A percentile compares a stretch with the other conserved stretches of the same genome.
phyloP scores from a whole-genome alignment of 83 land plant species.

The Picea engelmannii region DNA sequence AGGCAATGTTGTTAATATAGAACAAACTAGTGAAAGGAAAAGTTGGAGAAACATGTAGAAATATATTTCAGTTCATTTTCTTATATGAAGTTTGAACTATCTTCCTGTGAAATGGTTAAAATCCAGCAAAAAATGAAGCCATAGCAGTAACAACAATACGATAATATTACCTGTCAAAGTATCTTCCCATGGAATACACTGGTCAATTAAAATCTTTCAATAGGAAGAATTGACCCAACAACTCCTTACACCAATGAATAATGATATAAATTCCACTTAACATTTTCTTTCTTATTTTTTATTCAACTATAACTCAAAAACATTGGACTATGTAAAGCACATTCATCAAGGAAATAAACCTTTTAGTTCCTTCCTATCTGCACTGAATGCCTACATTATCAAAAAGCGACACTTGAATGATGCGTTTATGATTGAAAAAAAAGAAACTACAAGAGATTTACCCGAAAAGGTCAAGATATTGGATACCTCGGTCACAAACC shows the following conservation, averaged over 20 bases:
- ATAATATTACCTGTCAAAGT: too few relatives aligned
- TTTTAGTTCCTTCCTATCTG: slow-evolving; percentile 64
- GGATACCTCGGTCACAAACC: slow-evolving; percentile 68
- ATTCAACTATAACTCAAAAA: background rate
- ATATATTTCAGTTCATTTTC: background rate
- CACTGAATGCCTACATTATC: slow-evolving; percentile 56
- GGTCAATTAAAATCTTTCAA: too few relatives aligned
- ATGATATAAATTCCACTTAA: background rate
- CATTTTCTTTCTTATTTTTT: background rate
- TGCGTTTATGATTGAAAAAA: background rate
- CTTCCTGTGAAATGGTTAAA: too few relatives aligned
- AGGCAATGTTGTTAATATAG: background rate
- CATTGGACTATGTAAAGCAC: background rate
- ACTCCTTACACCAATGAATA: background rate
- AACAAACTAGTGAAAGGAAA: background rate
- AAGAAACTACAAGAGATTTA: background rate
- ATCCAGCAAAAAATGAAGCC: too few relatives aligned
- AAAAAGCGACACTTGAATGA: background rate
- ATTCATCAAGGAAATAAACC: slow-evolving; percentile 54
- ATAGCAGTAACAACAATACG: too few relatives aligned
- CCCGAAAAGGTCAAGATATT: background rate
- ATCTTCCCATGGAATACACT: too few relatives aligned
- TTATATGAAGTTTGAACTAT: background rate
- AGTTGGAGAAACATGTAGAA: background rate
- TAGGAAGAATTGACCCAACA: background rate